These are phyloP conservation scores for Tolypocladium endophyticum DNA, from an alignment of 2,329 filamentous ascomycete species.

Conservation along the genomic window DNA sequence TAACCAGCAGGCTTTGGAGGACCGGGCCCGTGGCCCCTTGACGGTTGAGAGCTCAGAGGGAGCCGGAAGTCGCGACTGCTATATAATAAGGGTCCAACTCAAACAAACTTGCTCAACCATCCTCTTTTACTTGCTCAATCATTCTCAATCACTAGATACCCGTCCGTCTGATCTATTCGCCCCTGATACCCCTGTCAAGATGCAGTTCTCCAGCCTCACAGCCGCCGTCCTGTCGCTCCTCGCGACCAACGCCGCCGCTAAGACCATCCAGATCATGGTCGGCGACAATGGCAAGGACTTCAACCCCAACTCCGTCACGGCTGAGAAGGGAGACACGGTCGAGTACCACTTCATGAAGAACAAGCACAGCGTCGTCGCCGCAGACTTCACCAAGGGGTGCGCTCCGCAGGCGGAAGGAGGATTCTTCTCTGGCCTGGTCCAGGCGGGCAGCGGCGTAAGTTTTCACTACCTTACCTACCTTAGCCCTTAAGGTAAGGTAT, in stretches of 20 bases:
- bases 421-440: slow-evolving; percentile 7
- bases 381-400: slow-evolving; percentile 38
- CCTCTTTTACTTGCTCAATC: not conserved
- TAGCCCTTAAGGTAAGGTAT: too few species aligned
- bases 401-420: slow-evolving; percentile 18
- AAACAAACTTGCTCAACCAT: not conserved
- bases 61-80: not conserved
- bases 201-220: slow-evolving; percentile 7
- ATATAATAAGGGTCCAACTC: not conserved
- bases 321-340: slow-evolving; percentile 32
- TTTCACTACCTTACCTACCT: too few species aligned
- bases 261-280: slow-evolving; percentile 28
- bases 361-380: slow-evolving; percentile 35
- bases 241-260: slow-evolving; percentile 17
- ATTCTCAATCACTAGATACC: not conserved
- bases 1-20: not conserved
- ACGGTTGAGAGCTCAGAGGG: not conserved
- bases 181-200: slow-evolving; percentile 1
- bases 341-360: slow-evolving; percentile 38
- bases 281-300: slow-evolving; percentile 35
- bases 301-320: slow-evolving; percentile 27
- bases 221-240: slow-evolving; percentile 6
- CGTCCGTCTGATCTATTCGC: not conserved
- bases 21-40: not conserved
- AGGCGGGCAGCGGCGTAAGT: slow-evolving; percentile 1